Evolutionary conservation across 352 stramenopile genomes (phyloP).

Genomic region (Discostella stelligera): DNA sequence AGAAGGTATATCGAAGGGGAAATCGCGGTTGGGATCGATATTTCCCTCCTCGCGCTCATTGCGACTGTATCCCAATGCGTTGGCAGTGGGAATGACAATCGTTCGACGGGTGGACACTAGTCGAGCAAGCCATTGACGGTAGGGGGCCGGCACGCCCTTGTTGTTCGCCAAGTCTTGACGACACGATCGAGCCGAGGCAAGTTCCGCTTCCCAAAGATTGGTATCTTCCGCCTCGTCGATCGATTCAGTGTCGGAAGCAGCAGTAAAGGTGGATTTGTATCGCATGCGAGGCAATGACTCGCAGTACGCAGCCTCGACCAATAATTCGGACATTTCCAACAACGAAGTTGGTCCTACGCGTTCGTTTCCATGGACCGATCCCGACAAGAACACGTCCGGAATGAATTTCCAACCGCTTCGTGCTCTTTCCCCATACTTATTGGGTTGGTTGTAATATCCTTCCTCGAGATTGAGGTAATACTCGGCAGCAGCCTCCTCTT

Average conservation of each 20-base stretch:
- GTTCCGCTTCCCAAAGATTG: conserved; percentile 29
- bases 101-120: conserved; percentile 87
- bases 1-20: conserved; percentile 90
- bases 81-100: conserved; percentile 90
- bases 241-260: not conserved
- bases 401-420: conserved; percentile 59
- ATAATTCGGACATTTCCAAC: conserved; percentile 86
- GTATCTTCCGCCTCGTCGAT: conserved; percentile 6
- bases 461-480: conserved; percentile 18
- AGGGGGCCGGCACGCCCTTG: conserved; percentile 41
- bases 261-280: conserved; percentile 46
- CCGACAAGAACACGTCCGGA: conserved; percentile 95
- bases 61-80: conserved; percentile 90
- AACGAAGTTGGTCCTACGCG: conserved; percentile 87
- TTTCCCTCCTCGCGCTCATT: conserved; percentile 85
- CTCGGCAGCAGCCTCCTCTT: not conserved
- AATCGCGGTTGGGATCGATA: conserved; percentile 97
- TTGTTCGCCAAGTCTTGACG: conserved; percentile 18
- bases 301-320: conserved; percentile 83
- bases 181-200: conserved; percentile 22
- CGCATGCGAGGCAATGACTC: conserved; percentile 60
- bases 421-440: not conserved
- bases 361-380: conserved; percentile 95
- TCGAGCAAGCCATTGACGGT: conserved; percentile 72
- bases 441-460: conserved; percentile 2